phyloP scores from a whole-genome alignment of 2,329 filamentous ascomycete species.

The Colletotrichum sp. region DNA sequence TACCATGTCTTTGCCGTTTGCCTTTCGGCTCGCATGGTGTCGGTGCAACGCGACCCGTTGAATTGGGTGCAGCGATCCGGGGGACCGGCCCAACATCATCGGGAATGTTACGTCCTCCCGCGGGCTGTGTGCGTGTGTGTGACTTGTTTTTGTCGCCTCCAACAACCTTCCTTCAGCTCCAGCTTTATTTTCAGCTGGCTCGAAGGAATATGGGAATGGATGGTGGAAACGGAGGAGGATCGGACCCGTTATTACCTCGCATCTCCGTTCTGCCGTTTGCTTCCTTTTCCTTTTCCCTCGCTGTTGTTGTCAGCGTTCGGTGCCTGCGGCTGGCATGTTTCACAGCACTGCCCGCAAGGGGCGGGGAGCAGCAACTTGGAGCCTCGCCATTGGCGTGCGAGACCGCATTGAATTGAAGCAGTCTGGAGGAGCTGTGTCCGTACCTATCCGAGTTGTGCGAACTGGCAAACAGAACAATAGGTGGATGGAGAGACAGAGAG shows the following conservation, averaged over 20 bases:
- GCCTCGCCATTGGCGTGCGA: background rate
- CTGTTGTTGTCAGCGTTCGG: background rate
- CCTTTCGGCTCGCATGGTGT: background rate
- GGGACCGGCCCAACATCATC: background rate
- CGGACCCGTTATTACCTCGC: background rate
- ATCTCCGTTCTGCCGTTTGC: background rate
- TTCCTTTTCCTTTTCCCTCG: background rate
- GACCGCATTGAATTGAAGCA: background rate
- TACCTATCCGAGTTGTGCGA: background rate
- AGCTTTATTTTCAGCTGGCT: background rate
- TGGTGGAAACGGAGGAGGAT: background rate
- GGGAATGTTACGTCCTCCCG: background rate
- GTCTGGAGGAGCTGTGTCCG: background rate
- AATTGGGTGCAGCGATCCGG: background rate
- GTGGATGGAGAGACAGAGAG: background rate
- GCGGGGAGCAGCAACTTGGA: background rate
- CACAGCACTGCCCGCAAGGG: background rate
- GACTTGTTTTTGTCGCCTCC: background rate
- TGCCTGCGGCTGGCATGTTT: background rate
- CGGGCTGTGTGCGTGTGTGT: background rate
- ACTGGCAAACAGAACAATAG: background rate
- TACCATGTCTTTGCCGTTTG: background rate
- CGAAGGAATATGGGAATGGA: background rate
- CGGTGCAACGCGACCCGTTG: background rate
- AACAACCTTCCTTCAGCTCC: background rate